phyloP scores from a whole-genome alignment of 148 eudicot species.

The Selenicereus undatus region DNA sequence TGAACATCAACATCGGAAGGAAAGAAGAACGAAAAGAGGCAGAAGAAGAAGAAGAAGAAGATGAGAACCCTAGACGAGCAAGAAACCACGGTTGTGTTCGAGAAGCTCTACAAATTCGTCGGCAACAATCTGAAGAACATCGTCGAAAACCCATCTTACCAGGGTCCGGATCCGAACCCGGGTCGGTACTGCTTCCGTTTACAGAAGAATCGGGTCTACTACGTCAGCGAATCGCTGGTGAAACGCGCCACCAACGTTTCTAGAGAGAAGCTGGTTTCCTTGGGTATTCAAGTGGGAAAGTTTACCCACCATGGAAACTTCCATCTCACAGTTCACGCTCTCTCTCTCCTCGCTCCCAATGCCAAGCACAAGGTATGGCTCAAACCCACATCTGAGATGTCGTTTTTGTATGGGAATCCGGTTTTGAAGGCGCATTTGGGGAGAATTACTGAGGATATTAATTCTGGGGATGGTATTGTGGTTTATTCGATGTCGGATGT shows the following conservation, averaged over 20 bases:
- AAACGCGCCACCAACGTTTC: conserved; percentile 85
- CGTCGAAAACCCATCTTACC: conserved; percentile 72
- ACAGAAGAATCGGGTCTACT: conserved; percentile 73
- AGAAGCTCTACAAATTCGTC: conserved; percentile 85
- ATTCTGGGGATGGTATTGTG: conserved; percentile 71
- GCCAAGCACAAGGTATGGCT: conserved; percentile 95
- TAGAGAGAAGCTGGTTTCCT: conserved; percentile 53
- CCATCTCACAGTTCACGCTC: conserved; percentile 66
- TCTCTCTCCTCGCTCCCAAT: conserved; percentile 59
- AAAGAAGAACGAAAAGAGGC: neutral
- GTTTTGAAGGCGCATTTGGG: conserved; percentile 88
- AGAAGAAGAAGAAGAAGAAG: neutral
- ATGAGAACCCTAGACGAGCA: conserved; percentile 94
- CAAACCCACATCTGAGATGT: conserved; percentile 83
- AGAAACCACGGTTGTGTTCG: conserved; percentile 78
- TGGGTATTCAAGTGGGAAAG: conserved; percentile 72
- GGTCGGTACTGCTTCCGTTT: conserved; percentile 86
- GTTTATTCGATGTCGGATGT: conserved; percentile 89
- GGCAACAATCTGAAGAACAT: conserved; percentile 91
- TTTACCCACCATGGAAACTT: conserved; percentile 73
- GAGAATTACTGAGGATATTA: conserved; percentile 82
- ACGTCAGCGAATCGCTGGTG: conserved; percentile 70
- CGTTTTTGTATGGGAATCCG: conserved; percentile 83
- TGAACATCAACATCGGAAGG: neutral
- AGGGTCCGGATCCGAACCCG: conserved; percentile 62